Conservation (phyloP, 768 basidiomycete genomes). For the Imleria badia region DNA sequence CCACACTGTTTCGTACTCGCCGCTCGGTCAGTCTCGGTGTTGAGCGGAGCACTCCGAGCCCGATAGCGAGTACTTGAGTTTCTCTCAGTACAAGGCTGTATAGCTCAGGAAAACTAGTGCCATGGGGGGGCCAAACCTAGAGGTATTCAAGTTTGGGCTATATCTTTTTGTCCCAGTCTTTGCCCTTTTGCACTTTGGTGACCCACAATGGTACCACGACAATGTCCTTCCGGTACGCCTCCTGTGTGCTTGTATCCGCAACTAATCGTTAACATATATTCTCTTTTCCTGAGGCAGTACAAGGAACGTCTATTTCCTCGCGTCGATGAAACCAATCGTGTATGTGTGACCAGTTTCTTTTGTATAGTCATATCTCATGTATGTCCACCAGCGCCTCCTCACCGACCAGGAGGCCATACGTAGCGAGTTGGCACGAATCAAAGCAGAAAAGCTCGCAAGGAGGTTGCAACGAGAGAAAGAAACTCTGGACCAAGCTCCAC, state of each 20-base stretch:
- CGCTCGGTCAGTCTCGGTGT: no score
- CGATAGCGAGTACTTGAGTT: conserved; percentile 22
- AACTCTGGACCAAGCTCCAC: conserved; percentile 19
- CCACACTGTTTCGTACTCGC: no score
- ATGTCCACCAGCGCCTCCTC: conserved; percentile 50
- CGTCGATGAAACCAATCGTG: conserved; percentile 53
- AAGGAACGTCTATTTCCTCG: conserved; percentile 71
- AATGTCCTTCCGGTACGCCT: conserved; percentile 71
- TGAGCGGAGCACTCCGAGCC: neutral
- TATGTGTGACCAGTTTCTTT: conserved; percentile 24
- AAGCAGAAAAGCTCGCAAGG: conserved; percentile 53
- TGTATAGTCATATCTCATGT: conserved; percentile 8
- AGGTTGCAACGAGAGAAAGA: conserved; percentile 46
- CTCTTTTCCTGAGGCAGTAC: conserved; percentile 48
- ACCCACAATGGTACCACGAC: conserved; percentile 81
- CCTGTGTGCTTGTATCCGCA: neutral
- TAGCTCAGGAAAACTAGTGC: conserved; percentile 28
- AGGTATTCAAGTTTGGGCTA: conserved; percentile 86
- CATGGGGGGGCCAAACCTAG: conserved; percentile 80
- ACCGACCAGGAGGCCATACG: conserved; percentile 64
- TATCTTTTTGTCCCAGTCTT: conserved; percentile 84
- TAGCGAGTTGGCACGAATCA: conserved; percentile 71
- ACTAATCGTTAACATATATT: neutral
- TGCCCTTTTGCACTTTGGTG: conserved; percentile 82
- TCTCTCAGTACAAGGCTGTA: conserved; percentile 61